Evolutionary conservation across 2,329 filamentous ascomycete species (phyloP).

Genomic region (Berkeleyomyces basicola): DNA sequence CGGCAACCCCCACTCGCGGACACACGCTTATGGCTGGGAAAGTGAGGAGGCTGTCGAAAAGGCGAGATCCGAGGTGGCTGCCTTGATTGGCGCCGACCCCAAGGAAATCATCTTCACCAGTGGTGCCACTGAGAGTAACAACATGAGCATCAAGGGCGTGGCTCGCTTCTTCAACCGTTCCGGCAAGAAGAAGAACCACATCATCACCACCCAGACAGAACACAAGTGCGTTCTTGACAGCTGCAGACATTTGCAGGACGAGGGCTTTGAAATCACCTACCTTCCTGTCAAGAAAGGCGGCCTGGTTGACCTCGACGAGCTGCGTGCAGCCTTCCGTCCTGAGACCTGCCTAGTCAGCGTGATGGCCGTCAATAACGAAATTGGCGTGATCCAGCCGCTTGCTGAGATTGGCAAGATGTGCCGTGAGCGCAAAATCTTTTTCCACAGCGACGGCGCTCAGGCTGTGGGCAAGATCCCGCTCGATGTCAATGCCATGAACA

Average conservation of each 20-base stretch:
- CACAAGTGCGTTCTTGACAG: slow-evolving; percentile 98
- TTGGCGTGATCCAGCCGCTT: slow-evolving; percentile 94
- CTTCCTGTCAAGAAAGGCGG: slow-evolving; percentile 77
- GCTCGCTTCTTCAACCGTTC: slow-evolving; percentile 83
- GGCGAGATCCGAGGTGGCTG: slow-evolving; percentile 67
- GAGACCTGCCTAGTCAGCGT: slow-evolving; percentile 89
- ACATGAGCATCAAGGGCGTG: slow-evolving; percentile 98
- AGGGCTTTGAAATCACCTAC: slow-evolving; percentile 95
- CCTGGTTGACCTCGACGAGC: slow-evolving; percentile 65
- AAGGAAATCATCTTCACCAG: slow-evolving; percentile 99
- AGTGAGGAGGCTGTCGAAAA: slow-evolving; percentile 86
- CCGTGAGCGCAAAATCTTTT: slow-evolving; percentile 83
- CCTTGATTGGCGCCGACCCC: slow-evolving; percentile 77
- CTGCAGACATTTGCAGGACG: slow-evolving; percentile 89
- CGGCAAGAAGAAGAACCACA: slow-evolving; percentile 96
- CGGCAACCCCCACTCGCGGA: slow-evolving; percentile 92
- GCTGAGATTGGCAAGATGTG: slow-evolving; percentile 88
- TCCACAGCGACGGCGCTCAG: slow-evolving; percentile 93
- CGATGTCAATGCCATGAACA: slow-evolving; percentile 94
- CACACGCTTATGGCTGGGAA: slow-evolving; percentile 97
- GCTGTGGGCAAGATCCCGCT: slow-evolving; percentile 97
- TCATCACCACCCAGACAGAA: slow-evolving; percentile 93
- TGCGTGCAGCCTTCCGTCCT: slow-evolving; percentile 77
- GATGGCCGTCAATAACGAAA: slow-evolving; percentile 99
- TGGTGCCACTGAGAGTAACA: slow-evolving; percentile 95